Evolutionary conservation across 768 basidiomycete genomes (phyloP).

Genomic region (Mycena alexandri): DNA sequence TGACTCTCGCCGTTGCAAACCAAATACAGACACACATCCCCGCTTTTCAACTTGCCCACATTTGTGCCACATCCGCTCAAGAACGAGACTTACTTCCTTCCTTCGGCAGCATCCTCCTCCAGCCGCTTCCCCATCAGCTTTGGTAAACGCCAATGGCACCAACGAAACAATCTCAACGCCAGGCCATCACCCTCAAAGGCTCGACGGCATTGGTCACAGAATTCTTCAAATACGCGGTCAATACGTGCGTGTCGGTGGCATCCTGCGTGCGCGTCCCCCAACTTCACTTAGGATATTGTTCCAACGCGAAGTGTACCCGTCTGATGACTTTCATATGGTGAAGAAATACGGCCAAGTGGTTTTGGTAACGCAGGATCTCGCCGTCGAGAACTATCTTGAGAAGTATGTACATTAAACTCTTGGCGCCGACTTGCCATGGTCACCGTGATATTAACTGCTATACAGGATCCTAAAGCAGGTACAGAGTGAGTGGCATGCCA

Average conservation of each 20-base stretch:
- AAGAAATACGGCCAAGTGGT: slow-evolving; percentile 99
- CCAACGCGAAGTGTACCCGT: slow-evolving; percentile 96
- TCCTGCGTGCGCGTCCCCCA: slow-evolving; percentile 45
- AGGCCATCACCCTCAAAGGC: slow-evolving; percentile 95
- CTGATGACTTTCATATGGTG: slow-evolving; percentile 99
- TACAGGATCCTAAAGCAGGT: slow-evolving; percentile 90
- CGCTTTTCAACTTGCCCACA: too few relatives aligned
- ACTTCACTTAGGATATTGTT: slow-evolving; percentile 82
- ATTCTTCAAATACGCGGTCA: slow-evolving; percentile 99
- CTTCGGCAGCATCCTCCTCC: too few relatives aligned
- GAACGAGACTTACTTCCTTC: slow-evolving; percentile 30
- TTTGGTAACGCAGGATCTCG: slow-evolving; percentile 93
- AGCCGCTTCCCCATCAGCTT: slow-evolving; percentile 4
- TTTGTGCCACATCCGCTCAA: too few relatives aligned
- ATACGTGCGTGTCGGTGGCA: slow-evolving; percentile 69
- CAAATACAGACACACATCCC: slow-evolving; percentile 43
- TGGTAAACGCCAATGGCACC: slow-evolving; percentile 37
- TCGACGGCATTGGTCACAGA: slow-evolving; percentile 95
- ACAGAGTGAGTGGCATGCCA: slow-evolving; percentile 72
- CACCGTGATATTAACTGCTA: slow-evolving; percentile 7
- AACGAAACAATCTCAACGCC: slow-evolving; percentile 66
- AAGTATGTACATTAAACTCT: slow-evolving; percentile 57
- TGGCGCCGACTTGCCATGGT: slow-evolving; percentile 18
- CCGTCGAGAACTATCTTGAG: slow-evolving; percentile 93
- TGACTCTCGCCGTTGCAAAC: not conserved